These are phyloP conservation scores for Boletus patriciae DNA, from an alignment of 768 basidiomycete genomes.

Conservation along the genomic window DNA sequence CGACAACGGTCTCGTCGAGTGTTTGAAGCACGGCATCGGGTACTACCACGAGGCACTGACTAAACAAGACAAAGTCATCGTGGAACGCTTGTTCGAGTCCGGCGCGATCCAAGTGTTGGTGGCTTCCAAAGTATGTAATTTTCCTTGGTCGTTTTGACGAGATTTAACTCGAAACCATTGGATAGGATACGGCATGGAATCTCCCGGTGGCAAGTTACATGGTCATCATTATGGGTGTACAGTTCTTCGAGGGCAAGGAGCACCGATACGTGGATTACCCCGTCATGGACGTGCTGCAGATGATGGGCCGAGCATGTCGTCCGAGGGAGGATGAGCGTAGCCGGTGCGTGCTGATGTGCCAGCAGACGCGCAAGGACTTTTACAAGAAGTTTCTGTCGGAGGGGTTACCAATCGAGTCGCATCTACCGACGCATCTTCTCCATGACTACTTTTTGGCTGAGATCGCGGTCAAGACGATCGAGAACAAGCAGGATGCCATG, in stretches of 20 bases:
- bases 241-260: constrained; percentile 94
- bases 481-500: constrained; percentile 98
- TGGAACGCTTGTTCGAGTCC: constrained; percentile 87
- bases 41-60: constrained; percentile 94
- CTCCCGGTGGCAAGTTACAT: constrained; percentile 93
- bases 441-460: constrained; percentile 99
- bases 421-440: constrained; percentile 82
- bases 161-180: neutral
- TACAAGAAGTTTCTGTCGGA: constrained; percentile 98
- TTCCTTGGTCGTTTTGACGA: neutral
- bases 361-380: constrained; percentile 97
- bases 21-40: constrained; percentile 85
- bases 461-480: constrained; percentile 97
- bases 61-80: constrained; percentile 91
- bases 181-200: constrained; percentile 93
- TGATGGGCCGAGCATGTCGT: constrained; percentile 98
- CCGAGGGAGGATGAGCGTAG: constrained; percentile 86
- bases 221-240: constrained; percentile 99
- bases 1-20: constrained; percentile 75
- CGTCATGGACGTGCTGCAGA: constrained; percentile 97
- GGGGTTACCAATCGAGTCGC: constrained; percentile 96
- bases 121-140: constrained; percentile 75
- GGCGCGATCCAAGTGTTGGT: constrained; percentile 95
- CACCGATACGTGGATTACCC: constrained; percentile 98
- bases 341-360: constrained; percentile 95